Base-by-base conservation (phyloP, 108 stramenopile genomes). In the Nitzschia palea region DNA sequence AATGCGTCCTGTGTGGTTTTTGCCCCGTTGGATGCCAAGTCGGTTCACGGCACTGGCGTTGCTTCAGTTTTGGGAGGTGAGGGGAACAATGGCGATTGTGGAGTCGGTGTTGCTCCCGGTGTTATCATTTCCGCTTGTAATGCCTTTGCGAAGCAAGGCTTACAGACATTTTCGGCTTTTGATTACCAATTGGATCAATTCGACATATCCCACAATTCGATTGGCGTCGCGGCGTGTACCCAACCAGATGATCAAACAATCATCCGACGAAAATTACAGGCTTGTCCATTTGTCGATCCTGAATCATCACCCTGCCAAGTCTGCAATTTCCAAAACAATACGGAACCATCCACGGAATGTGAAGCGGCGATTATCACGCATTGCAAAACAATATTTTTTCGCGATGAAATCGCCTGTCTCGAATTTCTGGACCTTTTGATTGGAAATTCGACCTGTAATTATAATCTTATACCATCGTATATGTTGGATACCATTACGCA, bases 351-450 rank as follows among this genome's bases (percentile, higher is more conserved):
- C 2, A n/a, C 53, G n/a, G 62, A 61, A 20, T 70, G 76, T 28
- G 69, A 53, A 10, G 31, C 58, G 34, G 34, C 50, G 25, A 77
- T 77, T 37, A 37, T 61, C 14, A 23, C 3, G 12, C 55, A 77
- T 26, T 70, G 68, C 22, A 30, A 64, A 2, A 20, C 27, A 29
- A 55, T 65, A 30, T 70, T 55, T 51, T 36, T 60, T 30, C 22
- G 31, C 31, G 69, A 77, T 37, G 36, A 68, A 56, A 22, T 56
- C 1, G 76, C 63, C 3, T 77, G 80, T 51, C 9, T 66, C 22
- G 76, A 77, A 12, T 69, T 68, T 53, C 31, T 70, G 48, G 71
- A 77, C 54, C 43, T 74, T 35, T 71, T 68, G 36, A 57, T 78
- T 44, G 54, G 54, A 0, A 20, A 48, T 20, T 12, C 10, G 12